Conservation (phyloP, 2,329 filamentous ascomycete species). For the Fusarium hostae region DNA sequence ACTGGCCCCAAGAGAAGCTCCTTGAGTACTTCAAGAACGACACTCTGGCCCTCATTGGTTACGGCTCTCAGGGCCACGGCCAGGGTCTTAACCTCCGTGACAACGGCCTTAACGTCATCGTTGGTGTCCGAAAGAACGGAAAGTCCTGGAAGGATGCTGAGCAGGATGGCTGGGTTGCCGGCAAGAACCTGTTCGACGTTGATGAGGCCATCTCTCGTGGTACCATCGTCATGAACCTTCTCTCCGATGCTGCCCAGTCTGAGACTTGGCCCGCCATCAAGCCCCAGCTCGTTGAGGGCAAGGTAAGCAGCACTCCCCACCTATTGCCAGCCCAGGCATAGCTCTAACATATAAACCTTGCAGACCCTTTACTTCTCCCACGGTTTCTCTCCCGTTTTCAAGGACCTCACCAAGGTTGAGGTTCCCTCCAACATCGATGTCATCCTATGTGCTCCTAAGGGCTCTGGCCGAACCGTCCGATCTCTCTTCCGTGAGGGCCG, state of each 20-base stretch:
- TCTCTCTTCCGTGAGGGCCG: conserved; percentile 99
- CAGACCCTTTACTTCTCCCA: conserved; percentile 99
- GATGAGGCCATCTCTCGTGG: conserved; percentile 94
- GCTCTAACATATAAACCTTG: conserved; percentile 37
- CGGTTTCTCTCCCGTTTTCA: conserved; percentile 99
- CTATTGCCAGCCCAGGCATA: background rate
- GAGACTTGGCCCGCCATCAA: conserved; percentile 99
- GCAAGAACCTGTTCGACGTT: conserved; percentile 99
- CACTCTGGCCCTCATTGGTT: conserved; percentile 98
- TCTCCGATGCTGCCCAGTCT: conserved; percentile 95
- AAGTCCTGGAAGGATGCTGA: conserved; percentile 98
- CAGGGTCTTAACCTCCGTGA: conserved; percentile 99
- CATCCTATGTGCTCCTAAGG: conserved; percentile 99
- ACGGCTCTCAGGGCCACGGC: conserved; percentile 97
- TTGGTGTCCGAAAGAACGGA: conserved; percentile 98
- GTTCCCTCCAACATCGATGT: conserved; percentile 96
- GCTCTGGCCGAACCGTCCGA: conserved; percentile 97
- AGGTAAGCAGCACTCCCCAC: conserved; percentile 69
- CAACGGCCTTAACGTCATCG: conserved; percentile 98
- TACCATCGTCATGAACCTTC: conserved; percentile 98
- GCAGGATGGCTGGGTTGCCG: conserved; percentile 97
- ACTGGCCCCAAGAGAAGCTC: conserved; percentile 99
- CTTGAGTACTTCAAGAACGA: conserved; percentile 99
- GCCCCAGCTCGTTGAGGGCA: conserved; percentile 98
- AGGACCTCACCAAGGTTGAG: conserved; percentile 98